Base-by-base conservation (phyloP, 2,329 filamentous ascomycete genomes). In the Pyrenophora tritici-repentis region DNA sequence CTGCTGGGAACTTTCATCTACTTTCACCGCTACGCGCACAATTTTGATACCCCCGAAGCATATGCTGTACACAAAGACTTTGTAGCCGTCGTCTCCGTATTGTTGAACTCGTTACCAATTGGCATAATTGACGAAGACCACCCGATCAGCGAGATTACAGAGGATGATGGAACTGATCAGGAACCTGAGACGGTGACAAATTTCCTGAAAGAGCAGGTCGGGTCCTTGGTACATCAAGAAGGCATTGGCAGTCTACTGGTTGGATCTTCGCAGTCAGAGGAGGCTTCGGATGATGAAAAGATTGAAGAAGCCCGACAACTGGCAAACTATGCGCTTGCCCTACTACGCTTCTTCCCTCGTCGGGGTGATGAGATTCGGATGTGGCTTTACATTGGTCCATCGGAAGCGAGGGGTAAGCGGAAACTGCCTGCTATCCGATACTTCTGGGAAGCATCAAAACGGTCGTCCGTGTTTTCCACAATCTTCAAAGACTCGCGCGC, bases 301-400 rank as follows among this genome's bases (percentile, higher is more conserved):
- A 76, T 65, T 64, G 78, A 82, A 50, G 84, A 89, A 67, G 87
- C 89, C 2, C 88, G 87, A 60, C 77, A 90, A 10, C 78, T 96
- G 33, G 91, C 93, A 10, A 90, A 88, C 22, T 97, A 96, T 68
- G 90, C 91, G 2, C 79, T 97, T 33, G 92, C 90, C 0, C 77
- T 99, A 3, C 78, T 97, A 3, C 85, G 89, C 51, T 92, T 91
- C 62, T 97, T 97, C 59, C 91, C 93, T 7, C 78, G 81, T 6
- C 83, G 85, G 52, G 87, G 86, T 3, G 92, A 97, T 66, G 91
- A 97, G 52, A 95, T 97, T 53, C 87, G 92, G 17, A 96, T 97
- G 90, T 93, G 91, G 76, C 79, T 97, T 1, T 97, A 94, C 67
- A 81, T 94, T 34, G 89, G 91, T 0, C 85, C 88, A 36, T 79